phyloP scores from a whole-genome alignment of 1,139 yeast genomes.

The Debaryomyces sp. region DNA sequence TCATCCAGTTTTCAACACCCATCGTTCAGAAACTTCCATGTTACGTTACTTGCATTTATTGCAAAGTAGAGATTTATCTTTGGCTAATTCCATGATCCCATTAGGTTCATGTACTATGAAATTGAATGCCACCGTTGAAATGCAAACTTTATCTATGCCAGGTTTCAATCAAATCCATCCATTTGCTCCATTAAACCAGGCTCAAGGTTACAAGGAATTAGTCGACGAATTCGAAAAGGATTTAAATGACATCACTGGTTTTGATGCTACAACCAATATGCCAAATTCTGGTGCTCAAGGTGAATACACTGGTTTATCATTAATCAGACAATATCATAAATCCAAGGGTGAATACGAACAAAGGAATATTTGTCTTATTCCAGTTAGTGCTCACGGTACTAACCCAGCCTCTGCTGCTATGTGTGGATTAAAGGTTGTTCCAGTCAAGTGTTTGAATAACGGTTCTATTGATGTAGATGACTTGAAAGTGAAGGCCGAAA shows the following conservation, averaged over 20 bases:
- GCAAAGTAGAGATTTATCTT: slow-evolving; percentile 86
- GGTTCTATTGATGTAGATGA: slow-evolving; percentile 88
- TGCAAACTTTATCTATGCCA: slow-evolving; percentile 94
- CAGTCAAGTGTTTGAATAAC: slow-evolving; percentile 81
- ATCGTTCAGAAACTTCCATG: slow-evolving; percentile 95
- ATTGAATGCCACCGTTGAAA: slow-evolving; percentile 90
- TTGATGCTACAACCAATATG: slow-evolving; percentile 87
- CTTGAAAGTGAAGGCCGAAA: slow-evolving; percentile 69
- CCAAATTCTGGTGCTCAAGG: slow-evolving; percentile 99
- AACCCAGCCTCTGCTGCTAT: slow-evolving; percentile 98
- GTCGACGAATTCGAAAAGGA: slow-evolving; percentile 79
- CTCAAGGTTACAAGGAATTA: slow-evolving; percentile 77
- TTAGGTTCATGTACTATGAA: slow-evolving; percentile 98
- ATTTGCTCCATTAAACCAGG: slow-evolving; percentile 87
- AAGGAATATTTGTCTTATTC: slow-evolving; percentile 89
- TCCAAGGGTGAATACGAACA: slow-evolving; percentile 65
- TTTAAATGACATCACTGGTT: slow-evolving; percentile 92
- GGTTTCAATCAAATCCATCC: slow-evolving; percentile 90
- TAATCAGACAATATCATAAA: slow-evolving; percentile 77
- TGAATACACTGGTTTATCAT: slow-evolving; percentile 91
- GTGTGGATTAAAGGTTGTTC: slow-evolving; percentile 93
- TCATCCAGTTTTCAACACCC: slow-evolving; percentile 79
- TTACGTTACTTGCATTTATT: slow-evolving; percentile 84
- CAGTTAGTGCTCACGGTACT: slow-evolving; percentile 97
- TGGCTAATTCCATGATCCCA: slow-evolving; percentile 96